phyloP scores from a whole-genome alignment of 371 early-diverging fungal genomes.

The Rhizopus sp. region DNA sequence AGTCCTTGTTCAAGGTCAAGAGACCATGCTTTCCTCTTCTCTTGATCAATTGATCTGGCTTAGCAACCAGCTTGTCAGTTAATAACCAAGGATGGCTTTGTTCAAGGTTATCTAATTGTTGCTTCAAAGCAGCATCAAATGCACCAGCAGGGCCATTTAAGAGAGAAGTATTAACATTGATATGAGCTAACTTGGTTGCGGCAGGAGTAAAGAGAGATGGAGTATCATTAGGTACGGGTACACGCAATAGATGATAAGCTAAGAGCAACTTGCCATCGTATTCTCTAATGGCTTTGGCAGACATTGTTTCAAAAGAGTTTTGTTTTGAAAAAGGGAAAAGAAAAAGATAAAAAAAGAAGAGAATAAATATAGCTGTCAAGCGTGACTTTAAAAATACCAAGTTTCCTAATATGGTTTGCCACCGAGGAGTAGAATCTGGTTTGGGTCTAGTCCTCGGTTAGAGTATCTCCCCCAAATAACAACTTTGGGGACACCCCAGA shows the following conservation, averaged over 20 bases:
- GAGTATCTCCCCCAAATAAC: conserved; percentile 12
- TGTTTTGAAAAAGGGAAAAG: background rate
- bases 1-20: conserved; percentile 86
- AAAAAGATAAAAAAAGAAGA: conserved; percentile 11
- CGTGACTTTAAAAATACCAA: conserved; percentile 3
- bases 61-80: conserved; percentile 86
- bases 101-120: conserved; percentile 71
- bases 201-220: conserved; percentile 70
- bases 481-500: conserved; percentile 16
- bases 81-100: conserved; percentile 84
- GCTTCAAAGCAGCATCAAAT: conserved; percentile 62
- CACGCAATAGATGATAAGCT: conserved; percentile 82
- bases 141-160: conserved; percentile 41
- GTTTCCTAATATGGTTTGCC: conserved; percentile 26
- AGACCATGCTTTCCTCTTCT: conserved; percentile 96
- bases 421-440: conserved; percentile 33
- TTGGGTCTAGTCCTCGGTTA: conserved; percentile 19
- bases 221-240: conserved; percentile 49
- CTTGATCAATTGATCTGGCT: conserved; percentile 98
- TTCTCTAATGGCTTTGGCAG: conserved; percentile 96
- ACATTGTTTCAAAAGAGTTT: conserved; percentile 59
- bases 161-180: conserved; percentile 71
- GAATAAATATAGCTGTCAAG: conserved; percentile 1
- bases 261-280: conserved; percentile 96
- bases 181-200: conserved; percentile 77